Evolutionary conservation across 306 rosid species (phyloP), one percentile per base, ranked within the genome.

Genomic region (Urtica urens): DNA sequence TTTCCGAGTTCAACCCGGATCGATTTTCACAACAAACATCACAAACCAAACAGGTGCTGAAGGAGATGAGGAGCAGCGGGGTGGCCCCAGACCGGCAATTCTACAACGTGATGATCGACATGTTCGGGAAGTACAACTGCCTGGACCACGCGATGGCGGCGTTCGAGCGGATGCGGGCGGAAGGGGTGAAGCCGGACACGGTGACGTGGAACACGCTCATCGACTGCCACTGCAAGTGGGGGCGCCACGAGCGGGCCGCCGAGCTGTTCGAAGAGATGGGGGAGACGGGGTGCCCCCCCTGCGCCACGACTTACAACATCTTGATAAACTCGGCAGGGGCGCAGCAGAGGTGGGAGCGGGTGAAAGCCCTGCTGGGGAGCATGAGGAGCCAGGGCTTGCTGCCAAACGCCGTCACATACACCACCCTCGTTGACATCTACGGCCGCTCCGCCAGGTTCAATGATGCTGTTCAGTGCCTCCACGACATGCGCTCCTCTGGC

Each of bases 71-170:
- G 64, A 78, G 58, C 25, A 59, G 74, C 65, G 94, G 94, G 23
- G 81, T 83, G 10, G 58, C 42, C 38, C 96, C 96, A 1, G 94
- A 87, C 48, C 69, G 93, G 65, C 86, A 78, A 58, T 87, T 87
- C 54, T 87, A 87, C 74, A 87, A 87, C 70, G 94, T 87, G 46
- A 78, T 87, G 96, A 87, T 83, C 43, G 96, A 83, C 55, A 80
- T 94, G 10, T 80, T 83, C 50, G 96, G 96, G 27, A 87, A 87
- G 71, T 76, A 66, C 39, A 75, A 80, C 45, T 73, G 94, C 58
- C 81, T 87, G 44, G 88, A 87, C 72, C 93, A 87, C 22, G 96
- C 94, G 0, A 73, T 76, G 78, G 64, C 79, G 1, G 70, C 96
- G 1, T 83, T 83, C 5, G 83, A 83, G 14, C 68, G 83, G 45